These are phyloP conservation scores for Cyberlindnera euphorbiiphila DNA, from an alignment of 805 yeast species.

Conservation along the genomic window DNA sequence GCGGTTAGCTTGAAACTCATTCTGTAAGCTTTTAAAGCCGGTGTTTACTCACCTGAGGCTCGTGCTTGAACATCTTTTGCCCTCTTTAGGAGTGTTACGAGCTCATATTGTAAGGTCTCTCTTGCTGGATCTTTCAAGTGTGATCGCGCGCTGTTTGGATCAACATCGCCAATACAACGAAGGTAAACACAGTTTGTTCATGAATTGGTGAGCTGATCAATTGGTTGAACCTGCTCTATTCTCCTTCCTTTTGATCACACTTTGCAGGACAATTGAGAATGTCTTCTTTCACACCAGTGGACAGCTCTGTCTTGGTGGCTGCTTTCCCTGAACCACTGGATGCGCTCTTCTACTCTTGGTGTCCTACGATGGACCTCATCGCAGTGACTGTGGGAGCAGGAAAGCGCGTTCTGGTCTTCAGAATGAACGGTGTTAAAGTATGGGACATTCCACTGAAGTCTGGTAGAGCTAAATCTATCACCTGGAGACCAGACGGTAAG, in stretches of 20 bases:
- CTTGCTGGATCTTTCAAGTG: too few species aligned
- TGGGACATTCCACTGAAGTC: conserved; percentile 41
- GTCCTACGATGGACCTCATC: conserved; percentile 52
- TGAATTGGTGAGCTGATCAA: too few species aligned
- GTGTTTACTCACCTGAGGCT: conserved; percentile 10
- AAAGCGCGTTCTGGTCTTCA: conserved; percentile 44
- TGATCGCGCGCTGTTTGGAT: too few species aligned
- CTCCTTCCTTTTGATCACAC: too few species aligned
- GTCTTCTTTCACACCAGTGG: too few species aligned
- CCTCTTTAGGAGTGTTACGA: too few species aligned
- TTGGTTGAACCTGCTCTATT: too few species aligned
- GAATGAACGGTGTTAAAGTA: conserved; percentile 50
- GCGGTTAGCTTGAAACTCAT: conserved; percentile 2
- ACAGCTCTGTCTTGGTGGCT: too few species aligned
- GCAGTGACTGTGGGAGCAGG: conserved; percentile 46
- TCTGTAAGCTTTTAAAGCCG: background rate
- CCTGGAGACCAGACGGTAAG: conserved; percentile 39
- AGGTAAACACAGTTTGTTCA: too few species aligned
- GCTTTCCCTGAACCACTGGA: conserved; percentile 15
- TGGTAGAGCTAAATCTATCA: conserved; percentile 11
- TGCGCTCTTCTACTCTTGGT: conserved; percentile 31
- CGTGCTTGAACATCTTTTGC: conserved; percentile 17
- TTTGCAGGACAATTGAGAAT: too few species aligned
- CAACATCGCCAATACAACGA: too few species aligned
- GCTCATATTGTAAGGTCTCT: too few species aligned